These are phyloP conservation scores for Hamamelis virginiana DNA, from an alignment of 164 flowering plant species.

Conservation along the genomic window DNA sequence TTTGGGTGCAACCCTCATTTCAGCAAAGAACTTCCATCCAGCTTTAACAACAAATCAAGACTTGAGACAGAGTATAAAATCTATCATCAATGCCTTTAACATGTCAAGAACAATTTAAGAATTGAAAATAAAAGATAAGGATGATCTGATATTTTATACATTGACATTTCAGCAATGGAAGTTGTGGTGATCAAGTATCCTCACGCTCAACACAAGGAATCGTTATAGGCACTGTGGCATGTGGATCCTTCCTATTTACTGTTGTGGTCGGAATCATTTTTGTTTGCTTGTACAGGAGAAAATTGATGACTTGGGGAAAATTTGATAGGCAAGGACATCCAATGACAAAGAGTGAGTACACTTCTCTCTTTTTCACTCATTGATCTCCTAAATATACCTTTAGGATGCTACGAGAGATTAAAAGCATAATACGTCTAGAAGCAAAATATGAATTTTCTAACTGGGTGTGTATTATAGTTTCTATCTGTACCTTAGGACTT, in stretches of 20 bases:
- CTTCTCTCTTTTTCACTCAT: neutral
- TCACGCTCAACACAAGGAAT: constrained; percentile 9
- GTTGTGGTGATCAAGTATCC: constrained; percentile 29
- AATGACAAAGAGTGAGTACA: constrained; percentile 48
- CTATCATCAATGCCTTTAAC: constrained; percentile 5
- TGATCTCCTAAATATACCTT: neutral
- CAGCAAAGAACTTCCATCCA: constrained; percentile 28
- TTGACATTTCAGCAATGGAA: constrained; percentile 45
- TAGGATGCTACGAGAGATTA: no score
- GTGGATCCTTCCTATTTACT: constrained; percentile 45
- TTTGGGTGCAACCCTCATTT: constrained; percentile 62
- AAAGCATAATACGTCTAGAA: no score
- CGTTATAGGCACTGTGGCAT: constrained; percentile 40
- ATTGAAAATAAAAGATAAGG: neutral
- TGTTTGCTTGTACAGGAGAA: constrained; percentile 30
- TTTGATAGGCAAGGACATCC: constrained; percentile 21
- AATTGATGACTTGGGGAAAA: constrained; percentile 11
- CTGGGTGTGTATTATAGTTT: neutral
- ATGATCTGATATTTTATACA: neutral
- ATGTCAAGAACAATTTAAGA: neutral
- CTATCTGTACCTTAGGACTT: neutral
- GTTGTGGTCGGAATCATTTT: constrained; percentile 34
- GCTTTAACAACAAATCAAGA: constrained; percentile 30
- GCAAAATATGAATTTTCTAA: neutral
- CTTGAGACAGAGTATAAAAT: constrained; percentile 57